A percentile compares a stretch with the other conserved stretches of the same genome.
These are phyloP conservation scores for Chondrus crispus DNA, from an alignment of 23 red algal genomes.

Conservation along the genomic window DNA sequence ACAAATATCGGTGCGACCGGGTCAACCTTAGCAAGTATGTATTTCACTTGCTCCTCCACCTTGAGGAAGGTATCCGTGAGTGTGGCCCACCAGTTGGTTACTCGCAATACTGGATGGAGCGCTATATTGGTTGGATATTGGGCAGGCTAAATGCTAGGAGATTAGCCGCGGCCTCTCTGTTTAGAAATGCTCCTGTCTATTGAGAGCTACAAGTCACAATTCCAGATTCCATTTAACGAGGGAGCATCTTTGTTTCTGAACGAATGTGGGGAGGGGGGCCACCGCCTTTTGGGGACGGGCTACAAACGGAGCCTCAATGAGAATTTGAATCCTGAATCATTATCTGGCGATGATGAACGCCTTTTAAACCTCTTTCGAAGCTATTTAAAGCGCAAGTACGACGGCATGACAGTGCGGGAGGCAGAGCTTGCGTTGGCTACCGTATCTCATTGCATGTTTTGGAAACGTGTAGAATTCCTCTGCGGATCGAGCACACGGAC, in stretches of 20 bases:
- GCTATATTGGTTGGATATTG: background rate
- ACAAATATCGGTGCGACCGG: background rate
- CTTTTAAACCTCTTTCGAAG: background rate
- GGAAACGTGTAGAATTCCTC: background rate
- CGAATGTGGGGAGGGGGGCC: background rate
- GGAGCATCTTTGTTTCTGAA: background rate
- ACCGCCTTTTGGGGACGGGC: background rate
- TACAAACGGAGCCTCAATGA: background rate
- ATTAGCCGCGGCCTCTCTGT: background rate
- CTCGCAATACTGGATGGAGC: slow-evolving; percentile 5
- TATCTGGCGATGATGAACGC: background rate
- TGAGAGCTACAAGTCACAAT: background rate
- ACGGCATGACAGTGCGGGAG: background rate
- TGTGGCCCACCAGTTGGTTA: background rate
- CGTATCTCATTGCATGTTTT: background rate
- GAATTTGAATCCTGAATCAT: background rate
- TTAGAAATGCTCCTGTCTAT: background rate
- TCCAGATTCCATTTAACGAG: background rate
- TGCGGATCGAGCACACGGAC: background rate
- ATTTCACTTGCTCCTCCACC: background rate
- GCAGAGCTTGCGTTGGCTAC: background rate
- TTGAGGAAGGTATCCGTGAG: background rate
- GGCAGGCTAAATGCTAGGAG: background rate
- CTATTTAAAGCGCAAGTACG: background rate
- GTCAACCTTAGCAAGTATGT: background rate